A percentile compares a stretch with the other conserved stretches of the same genome.
phyloP scores from a whole-genome alignment of 352 stramenopile species.

The Globisporangium polare region DNA sequence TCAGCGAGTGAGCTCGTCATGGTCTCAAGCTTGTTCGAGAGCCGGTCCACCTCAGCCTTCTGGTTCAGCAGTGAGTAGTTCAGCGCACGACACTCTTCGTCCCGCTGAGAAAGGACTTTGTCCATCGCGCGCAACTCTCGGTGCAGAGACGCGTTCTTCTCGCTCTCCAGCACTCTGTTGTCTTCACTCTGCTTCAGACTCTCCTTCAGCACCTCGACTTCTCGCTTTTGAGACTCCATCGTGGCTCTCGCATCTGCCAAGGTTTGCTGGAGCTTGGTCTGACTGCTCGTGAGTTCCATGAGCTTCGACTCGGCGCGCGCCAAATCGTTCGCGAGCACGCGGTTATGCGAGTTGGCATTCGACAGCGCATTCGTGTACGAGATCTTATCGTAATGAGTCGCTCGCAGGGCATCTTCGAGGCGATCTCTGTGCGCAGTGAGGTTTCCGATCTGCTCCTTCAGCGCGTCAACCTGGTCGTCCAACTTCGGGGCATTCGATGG shows the following conservation, averaged over 20 bases:
- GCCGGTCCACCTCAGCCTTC: slow-evolving; percentile 51
- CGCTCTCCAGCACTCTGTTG: slow-evolving; percentile 39
- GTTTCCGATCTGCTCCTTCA: slow-evolving; percentile 56
- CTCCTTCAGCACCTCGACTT: slow-evolving; percentile 57
- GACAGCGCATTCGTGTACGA: slow-evolving; percentile 78
- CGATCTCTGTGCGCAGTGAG: slow-evolving; percentile 52
- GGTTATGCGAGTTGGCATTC: slow-evolving; percentile 77
- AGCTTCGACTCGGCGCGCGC: slow-evolving; percentile 50
- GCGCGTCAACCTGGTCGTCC: slow-evolving; percentile 10
- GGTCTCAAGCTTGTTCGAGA: slow-evolving; percentile 32
- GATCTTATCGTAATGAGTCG: slow-evolving; percentile 80
- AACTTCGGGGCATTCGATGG: neutral
- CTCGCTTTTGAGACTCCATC: slow-evolving; percentile 35
- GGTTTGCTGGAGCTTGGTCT: slow-evolving; percentile 40
- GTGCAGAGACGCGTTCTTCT: slow-evolving; percentile 73
- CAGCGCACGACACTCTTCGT: slow-evolving; percentile 63
- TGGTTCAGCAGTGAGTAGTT: slow-evolving; percentile 53
- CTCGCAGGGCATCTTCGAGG: slow-evolving; percentile 69
- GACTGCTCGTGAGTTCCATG: slow-evolving; percentile 33
- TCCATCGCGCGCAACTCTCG: slow-evolving; percentile 69
- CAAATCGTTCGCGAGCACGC: slow-evolving; percentile 56
- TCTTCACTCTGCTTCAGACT: slow-evolving; percentile 59
- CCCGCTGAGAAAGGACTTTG: slow-evolving; percentile 57
- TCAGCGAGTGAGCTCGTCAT: slow-evolving; percentile 17
- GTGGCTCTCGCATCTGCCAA: slow-evolving; percentile 34